These are phyloP conservation scores for Chlorella vulgaris DNA, from an alignment of 139 green algal genomes.

Conservation along the genomic window DNA sequence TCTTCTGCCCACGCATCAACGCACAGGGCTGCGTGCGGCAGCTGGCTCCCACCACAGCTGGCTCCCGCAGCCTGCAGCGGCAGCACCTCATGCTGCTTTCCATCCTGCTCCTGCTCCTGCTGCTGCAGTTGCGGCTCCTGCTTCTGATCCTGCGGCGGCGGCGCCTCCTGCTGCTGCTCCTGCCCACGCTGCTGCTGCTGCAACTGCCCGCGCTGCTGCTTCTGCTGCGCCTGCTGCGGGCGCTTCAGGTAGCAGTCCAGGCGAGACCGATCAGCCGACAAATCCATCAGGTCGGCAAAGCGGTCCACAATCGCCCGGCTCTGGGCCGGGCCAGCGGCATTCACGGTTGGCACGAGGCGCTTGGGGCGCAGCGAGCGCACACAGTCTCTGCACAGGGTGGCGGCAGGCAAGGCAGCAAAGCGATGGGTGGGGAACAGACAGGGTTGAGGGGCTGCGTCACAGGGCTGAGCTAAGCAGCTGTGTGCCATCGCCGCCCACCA, in stretches of 20 bases:
- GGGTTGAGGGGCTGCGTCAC: not conserved
- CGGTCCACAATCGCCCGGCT: conserved; percentile 54
- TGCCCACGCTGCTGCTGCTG: not conserved
- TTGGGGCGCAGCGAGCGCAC: conserved; percentile 58
- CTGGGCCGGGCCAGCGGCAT: conserved; percentile 34
- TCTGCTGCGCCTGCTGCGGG: not conserved
- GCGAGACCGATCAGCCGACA: conserved; percentile 51
- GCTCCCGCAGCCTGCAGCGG: too few species aligned
- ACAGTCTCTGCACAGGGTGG: conserved; percentile 33
- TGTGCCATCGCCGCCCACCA: too few species aligned
- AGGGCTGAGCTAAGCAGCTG: too few species aligned
- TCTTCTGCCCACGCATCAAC: too few species aligned
- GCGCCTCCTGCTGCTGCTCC: not conserved
- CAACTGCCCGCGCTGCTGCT: not conserved
- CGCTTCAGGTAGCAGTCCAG: conserved; percentile 59
- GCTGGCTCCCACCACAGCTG: too few species aligned
- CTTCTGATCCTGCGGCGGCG: too few species aligned
- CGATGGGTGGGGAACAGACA: not conserved
- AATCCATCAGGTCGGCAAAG: conserved; percentile 76
- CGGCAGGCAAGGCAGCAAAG: not conserved
- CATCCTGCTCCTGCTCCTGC: not conserved
- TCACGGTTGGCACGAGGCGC: conserved; percentile 73
- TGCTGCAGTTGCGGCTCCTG: not conserved
- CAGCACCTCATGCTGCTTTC: too few species aligned
- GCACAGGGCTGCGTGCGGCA: too few species aligned